Percentiles rank a stretch among this genome's conserved stretches.
phyloP scores from a whole-genome alignment of 2,329 filamentous ascomycete species.

The Fusarium tjaetaba region DNA sequence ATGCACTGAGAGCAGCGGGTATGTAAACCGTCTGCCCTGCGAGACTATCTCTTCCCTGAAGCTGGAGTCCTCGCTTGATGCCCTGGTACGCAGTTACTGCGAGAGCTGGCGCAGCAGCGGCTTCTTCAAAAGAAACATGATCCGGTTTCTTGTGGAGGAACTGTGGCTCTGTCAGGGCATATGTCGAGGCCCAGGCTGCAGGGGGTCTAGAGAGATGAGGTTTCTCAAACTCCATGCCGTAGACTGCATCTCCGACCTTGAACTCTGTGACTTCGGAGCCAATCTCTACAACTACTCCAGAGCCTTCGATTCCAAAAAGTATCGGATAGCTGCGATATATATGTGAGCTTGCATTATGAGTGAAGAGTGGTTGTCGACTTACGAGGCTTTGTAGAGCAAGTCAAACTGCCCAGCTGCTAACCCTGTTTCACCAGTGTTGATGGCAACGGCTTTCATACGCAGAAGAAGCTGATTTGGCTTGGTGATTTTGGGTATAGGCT shows the following conservation, averaged over 20 bases:
- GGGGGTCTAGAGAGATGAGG: slow-evolving; percentile 46
- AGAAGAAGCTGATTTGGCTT: slow-evolving; percentile 56
- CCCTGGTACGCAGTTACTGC: slow-evolving; percentile 57
- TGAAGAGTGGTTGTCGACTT: slow-evolving; percentile 6
- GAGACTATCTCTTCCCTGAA: slow-evolving; percentile 52
- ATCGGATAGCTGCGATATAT: slow-evolving; percentile 29
- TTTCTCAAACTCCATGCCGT: slow-evolving; percentile 50
- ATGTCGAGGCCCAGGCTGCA: slow-evolving; percentile 54
- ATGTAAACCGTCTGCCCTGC: slow-evolving; percentile 63
- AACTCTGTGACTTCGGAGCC: slow-evolving; percentile 44
- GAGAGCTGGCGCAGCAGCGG: slow-evolving; percentile 50
- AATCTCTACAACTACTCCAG: slow-evolving; percentile 48
- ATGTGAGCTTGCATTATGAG: neutral
- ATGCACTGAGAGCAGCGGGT: slow-evolving; percentile 60
- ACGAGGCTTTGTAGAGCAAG: slow-evolving; percentile 45
- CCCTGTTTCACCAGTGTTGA: slow-evolving; percentile 51
- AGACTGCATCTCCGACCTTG: slow-evolving; percentile 52
- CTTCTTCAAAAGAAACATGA: slow-evolving; percentile 48
- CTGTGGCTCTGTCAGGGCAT: slow-evolving; percentile 49
- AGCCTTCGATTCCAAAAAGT: slow-evolving; percentile 45
- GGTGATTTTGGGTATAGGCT: slow-evolving; percentile 57
- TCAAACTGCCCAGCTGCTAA: slow-evolving; percentile 41
- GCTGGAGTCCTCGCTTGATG: slow-evolving; percentile 52
- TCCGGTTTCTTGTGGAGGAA: slow-evolving; percentile 49
- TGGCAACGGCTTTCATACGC: slow-evolving; percentile 49